These are phyloP conservation scores for Magnolia kwangsiensis DNA, from an alignment of 164 flowering plant genomes.

Conservation along the genomic window DNA sequence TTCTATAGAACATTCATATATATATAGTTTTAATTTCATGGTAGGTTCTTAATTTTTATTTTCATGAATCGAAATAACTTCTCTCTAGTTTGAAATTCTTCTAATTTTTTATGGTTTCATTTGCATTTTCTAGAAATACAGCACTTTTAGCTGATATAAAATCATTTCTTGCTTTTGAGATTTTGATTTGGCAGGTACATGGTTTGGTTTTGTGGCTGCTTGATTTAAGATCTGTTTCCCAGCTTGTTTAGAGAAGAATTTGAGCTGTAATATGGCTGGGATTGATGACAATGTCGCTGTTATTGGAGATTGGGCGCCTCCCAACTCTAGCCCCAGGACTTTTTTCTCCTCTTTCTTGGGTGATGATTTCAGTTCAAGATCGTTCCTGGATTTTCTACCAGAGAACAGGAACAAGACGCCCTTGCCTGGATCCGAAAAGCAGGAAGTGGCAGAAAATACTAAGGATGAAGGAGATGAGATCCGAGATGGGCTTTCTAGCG, in stretches of 20 bases:
- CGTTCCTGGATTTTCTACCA: constrained; percentile 22
- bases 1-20: background rate
- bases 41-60: background rate
- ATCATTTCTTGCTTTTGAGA: background rate
- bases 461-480: constrained; percentile 8
- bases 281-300: constrained; percentile 57
- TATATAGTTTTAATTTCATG: background rate
- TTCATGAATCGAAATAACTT: background rate
- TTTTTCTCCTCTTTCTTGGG: constrained; percentile 41
- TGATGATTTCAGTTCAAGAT: constrained; percentile 37
- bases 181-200: background rate
- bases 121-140: background rate
- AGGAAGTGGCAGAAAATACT: constrained; percentile 8
- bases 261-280: constrained; percentile 35
- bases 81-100: background rate
- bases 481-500: constrained; percentile 15
- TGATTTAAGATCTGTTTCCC: background rate
- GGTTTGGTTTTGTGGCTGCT: background rate
- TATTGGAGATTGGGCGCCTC: constrained; percentile 71
- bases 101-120: constrained; percentile 5
- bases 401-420: constrained; percentile 24
- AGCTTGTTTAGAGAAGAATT: background rate
- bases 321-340: constrained; percentile 53
- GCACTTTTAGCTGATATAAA: background rate
- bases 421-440: constrained; percentile 22